Evolutionary conservation across 768 basidiomycete genomes (phyloP), one percentile per base, ranked within the genome.

Genomic region (Phallus indusiatus): DNA sequence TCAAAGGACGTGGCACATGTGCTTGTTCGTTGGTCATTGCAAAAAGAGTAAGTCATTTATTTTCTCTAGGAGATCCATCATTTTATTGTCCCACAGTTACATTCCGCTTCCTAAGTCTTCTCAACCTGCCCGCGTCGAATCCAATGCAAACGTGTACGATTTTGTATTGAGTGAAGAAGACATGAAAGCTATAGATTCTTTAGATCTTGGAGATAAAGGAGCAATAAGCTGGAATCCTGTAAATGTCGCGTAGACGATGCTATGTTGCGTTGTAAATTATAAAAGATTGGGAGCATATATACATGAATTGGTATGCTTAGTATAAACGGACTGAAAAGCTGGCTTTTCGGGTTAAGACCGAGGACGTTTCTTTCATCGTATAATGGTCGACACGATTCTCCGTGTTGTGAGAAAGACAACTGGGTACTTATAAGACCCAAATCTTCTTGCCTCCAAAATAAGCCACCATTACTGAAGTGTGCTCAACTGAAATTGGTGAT

Each of bases 1-100:
- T 69, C 71, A 47, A 80, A 81, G 56, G 81, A 84, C 47, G 79
- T 81, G 5, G 84, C 91, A 17, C 94, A 96, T 66, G 76, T 95
- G 49, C 78, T 96, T 16, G 73, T 96, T 58, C 81, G 94, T 21
- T 96, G 93, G 90, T 94, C 91, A 28, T 73, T 97, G 37, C 94
- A 96, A 69, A 82, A 79, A 66, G 84, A 84, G 88, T 88, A 64
- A 53, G 80, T 72, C 22, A 16, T 46, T 1, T 46, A 54, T 18
- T 17, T 54, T 47, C 33, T 18, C 28, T 21, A 21, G n/a, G n/a
- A 21, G 11, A 2, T 2, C 5, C 11, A 3, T 42, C 42, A 14
- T 42, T 42, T 42, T 42, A 42, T 42, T 42, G n/a, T 35, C 24
- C 24, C 24, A 37, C 60, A 93, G 91, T 17, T 90, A 81, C 64